Base-by-base conservation (phyloP, 108 stramenopile species). In the Skeletonema costatum region DNA sequence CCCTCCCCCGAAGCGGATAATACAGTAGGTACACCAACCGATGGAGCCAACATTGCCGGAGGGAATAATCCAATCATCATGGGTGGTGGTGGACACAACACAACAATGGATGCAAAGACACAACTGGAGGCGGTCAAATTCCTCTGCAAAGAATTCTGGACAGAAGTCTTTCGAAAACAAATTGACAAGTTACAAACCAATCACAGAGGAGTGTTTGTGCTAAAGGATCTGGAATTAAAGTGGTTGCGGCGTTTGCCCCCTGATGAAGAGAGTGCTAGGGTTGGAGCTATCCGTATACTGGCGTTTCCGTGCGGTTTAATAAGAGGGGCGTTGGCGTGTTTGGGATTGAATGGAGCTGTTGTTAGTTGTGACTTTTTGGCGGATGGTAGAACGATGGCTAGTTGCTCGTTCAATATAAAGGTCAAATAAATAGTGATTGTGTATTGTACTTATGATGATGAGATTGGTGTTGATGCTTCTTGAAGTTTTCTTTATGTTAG, bases 141-240 rank as follows among this genome's bases (percentile, higher is more conserved):
- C 76, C 70, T 98, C 12, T 98, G 97, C 85, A 98, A 98, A 68
- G 97, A 97, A 76, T 86, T 98, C 65, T 98, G 97, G 97, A 91
- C 80, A 39, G 96, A 96, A 64, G 85, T 98, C 33, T 98, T 97
- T 65, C 82, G 94, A 5, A 98, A 98, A 72, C 93, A 97, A 82
- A 92, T 98, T 64, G 97, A 98, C 63, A 98, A 98, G 73, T 75
- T 98, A 44, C 97, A 98, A 82, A 98, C 97, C 39, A 98, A 98
- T 82, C 97, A 98, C 76, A 74, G 95, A 44, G 97, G 97, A 19
- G 94, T 97, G 2, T 98, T 98, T 77, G 97, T 98, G 1, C 69
- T 98, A 33, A 95, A 96, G 66, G 97, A 98, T 81, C 74, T 89
- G 65, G 88, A 93, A 59, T 70, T 95, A 13, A 80, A 84, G 60